phyloP scores from a whole-genome alignment of 805 yeast genomes.

The Pichia insulana region DNA sequence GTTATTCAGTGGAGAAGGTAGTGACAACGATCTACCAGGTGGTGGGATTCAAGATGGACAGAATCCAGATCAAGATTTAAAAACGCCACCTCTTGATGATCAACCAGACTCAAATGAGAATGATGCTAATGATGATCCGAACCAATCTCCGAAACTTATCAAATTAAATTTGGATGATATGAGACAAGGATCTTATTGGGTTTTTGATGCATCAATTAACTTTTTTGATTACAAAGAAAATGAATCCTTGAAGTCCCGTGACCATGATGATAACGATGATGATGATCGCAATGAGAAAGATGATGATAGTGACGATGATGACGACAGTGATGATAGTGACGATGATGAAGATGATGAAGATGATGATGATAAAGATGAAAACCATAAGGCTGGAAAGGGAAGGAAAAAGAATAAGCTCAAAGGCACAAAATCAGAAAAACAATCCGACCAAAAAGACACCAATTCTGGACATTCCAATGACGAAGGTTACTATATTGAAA shows the following conservation, averaged over 20 bases:
- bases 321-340: neutral
- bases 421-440: neutral
- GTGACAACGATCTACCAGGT: constrained; percentile 6
- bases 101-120: neutral
- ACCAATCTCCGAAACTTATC: neutral
- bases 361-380: constrained; percentile 1
- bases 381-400: constrained; percentile 15
- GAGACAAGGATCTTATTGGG: constrained; percentile 25
- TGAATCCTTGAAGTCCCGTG: neutral
- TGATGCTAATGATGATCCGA: neutral
- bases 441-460: neutral
- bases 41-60: constrained; percentile 3
- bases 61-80: neutral
- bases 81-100: neutral
- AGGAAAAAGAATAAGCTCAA: too few species aligned
- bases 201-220: constrained; percentile 17
- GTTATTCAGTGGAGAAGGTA: constrained; percentile 7
- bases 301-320: neutral
- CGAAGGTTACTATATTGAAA: constrained; percentile 34
- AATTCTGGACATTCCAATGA: constrained; percentile 21
- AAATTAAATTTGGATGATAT: constrained; percentile 22
- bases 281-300: neutral
- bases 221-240: constrained; percentile 19
- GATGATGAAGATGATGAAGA: neutral
- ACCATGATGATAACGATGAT: constrained; percentile 2